A percentile compares a stretch with the other conserved stretches of the same genome.
Evolutionary conservation across 306 rosid genomes (phyloP).

Genomic region (Clitoria ternatea): DNA sequence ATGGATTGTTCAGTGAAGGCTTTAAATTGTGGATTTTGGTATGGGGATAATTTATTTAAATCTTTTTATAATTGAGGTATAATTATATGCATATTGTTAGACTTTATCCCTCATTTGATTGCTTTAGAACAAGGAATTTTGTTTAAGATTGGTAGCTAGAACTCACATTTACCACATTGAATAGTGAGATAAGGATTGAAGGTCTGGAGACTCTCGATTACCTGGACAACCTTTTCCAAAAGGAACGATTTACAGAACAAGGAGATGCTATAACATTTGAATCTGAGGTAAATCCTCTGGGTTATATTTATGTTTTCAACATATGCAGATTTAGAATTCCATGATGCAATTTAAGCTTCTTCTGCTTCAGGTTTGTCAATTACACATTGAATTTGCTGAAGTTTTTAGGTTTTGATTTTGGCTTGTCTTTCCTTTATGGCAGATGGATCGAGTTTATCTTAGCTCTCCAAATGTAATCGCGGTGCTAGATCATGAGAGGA

Average conservation of each 20-base stretch:
- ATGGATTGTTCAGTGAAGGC: neutral
- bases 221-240: constrained; percentile 73
- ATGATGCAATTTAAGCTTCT: neutral
- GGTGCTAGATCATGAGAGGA: constrained; percentile 84
- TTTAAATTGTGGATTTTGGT: neutral
- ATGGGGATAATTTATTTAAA: neutral
- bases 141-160: constrained; percentile 3
- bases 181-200: constrained; percentile 89
- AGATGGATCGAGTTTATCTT: constrained; percentile 92
- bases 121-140: neutral
- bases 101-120: neutral
- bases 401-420: neutral
- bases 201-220: constrained; percentile 90
- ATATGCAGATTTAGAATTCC: neutral
- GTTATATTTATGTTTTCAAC: neutral
- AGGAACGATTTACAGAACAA: constrained; percentile 92
- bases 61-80: neutral
- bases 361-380: neutral
- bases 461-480: constrained; percentile 75
- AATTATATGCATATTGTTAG: no score
- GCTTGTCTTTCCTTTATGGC: constrained; percentile 25
- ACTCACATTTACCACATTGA: constrained; percentile 22
- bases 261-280: constrained; percentile 92
- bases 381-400: neutral
- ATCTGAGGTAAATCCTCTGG: constrained; percentile 58